Base-by-base conservation (phyloP, 164 flowering plant genomes). In the Pachysandra terminalis region DNA sequence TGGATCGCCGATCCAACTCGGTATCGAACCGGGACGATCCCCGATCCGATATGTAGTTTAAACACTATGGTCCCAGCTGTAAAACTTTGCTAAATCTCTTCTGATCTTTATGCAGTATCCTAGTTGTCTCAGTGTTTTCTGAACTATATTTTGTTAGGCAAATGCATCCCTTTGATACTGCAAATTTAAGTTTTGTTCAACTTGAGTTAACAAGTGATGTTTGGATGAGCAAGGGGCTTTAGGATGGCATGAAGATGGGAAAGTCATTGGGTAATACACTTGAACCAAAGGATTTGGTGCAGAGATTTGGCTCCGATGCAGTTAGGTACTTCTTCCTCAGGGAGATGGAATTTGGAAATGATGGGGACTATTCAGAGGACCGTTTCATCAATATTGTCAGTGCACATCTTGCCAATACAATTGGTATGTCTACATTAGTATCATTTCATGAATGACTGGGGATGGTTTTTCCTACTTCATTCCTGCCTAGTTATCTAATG, bases 231-330 rank as follows among this genome's bases (percentile, higher is more conserved):
- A n/a, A 41, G 61, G 22, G 75, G 74, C 79, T 75, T 63, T 89
- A 95, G 98, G 97, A 91, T 88, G 98, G 97, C 57, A 81, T 86
- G 96, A 95, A 95, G 88, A 95, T 95, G 97, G 98, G 97, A 58
- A 95, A 95, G 64, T 90, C 98, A 24, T 78, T 95, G 14, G 98
- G 97, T 48, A 95, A 95, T 78, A 95, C 96, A 25, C 80, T 95
- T 73, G 97, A 95, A 78, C 98, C 98, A 56, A 87, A 84, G 74
- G 91, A 90, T 71, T 82, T 95, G 81, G 96, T 95, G 81, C 68
- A 71, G 6, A 86, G 71, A 64, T 95, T 89, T 80, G 98, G 97
- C 51, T 56, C 97, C 22, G 97, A 90, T 86, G 97, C 97, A 25
- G 97, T 95, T 40, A 85, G 98, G 74, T 95, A 95, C 76, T 95